A percentile compares a stretch with the other conserved stretches of the same genome.
These are phyloP conservation scores for Hirschioporus abietinus DNA, from an alignment of 768 basidiomycete genomes.

Conservation along the genomic window DNA sequence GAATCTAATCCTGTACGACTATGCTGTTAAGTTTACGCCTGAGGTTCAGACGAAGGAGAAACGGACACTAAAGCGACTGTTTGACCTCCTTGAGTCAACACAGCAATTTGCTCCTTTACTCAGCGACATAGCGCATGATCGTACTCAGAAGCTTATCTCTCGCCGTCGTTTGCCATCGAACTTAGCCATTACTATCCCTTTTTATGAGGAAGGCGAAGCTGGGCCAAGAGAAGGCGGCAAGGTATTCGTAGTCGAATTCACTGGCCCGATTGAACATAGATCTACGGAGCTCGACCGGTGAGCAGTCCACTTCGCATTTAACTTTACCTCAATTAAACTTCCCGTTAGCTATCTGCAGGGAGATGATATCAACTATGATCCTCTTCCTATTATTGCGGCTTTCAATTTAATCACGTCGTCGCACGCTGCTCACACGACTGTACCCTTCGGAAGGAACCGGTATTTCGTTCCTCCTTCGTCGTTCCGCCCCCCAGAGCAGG, in stretches of 20 bases:
- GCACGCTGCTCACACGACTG: conserved; percentile 13
- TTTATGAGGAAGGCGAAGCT: conserved; percentile 36
- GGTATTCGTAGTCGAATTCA: conserved; percentile 10
- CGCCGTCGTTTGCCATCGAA: conserved; percentile 41
- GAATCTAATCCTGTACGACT: conserved; percentile 45
- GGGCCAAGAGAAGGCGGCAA: conserved; percentile 21
- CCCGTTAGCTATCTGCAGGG: conserved; percentile 17
- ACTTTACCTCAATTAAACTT: background rate
- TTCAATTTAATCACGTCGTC: conserved; percentile 19
- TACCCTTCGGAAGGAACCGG: conserved; percentile 17
- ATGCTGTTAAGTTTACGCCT: conserved; percentile 46
- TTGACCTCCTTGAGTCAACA: conserved; percentile 46
- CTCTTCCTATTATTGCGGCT: conserved; percentile 18
- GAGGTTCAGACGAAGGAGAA: conserved; percentile 35
- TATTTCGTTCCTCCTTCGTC: conserved; percentile 17
- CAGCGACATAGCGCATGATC: conserved; percentile 48
- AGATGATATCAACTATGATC: conserved; percentile 11
- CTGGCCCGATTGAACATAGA: conserved; percentile 10
- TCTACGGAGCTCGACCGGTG: conserved; percentile 14
- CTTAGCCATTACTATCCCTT: conserved; percentile 34
- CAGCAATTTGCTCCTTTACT: conserved; percentile 30
- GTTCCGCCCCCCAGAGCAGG: conserved; percentile 1
- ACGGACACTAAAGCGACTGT: conserved; percentile 43
- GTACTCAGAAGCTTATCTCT: conserved; percentile 41
- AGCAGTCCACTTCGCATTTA: background rate